phyloP scores from a whole-genome alignment of 805 yeast species.

The Metschnikowia reukaufii region DNA sequence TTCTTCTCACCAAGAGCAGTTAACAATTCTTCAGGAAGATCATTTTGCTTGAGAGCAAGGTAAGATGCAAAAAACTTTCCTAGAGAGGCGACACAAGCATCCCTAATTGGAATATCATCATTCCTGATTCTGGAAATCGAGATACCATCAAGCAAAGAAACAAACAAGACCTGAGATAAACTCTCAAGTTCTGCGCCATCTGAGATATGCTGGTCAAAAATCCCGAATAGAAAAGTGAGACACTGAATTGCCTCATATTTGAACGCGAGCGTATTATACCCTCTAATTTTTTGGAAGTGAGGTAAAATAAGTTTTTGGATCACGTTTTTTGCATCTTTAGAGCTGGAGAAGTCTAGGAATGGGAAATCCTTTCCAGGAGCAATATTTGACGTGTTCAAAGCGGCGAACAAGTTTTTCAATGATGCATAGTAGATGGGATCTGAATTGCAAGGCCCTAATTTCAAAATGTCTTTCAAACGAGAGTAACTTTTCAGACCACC shows the following conservation, averaged over 20 bases:
- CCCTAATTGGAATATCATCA: slow-evolving; percentile 4
- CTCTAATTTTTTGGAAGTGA: slow-evolving; percentile 19
- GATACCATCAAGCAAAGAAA: slow-evolving; percentile 12
- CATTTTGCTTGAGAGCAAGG: background rate
- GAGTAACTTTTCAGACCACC: slow-evolving; percentile 45
- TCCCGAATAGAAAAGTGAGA: slow-evolving; percentile 14
- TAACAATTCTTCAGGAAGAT: slow-evolving; percentile 3
- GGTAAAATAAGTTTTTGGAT: slow-evolving; percentile 21
- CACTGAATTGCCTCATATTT: slow-evolving; percentile 25
- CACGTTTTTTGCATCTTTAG: slow-evolving; percentile 22
- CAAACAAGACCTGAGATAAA: slow-evolving; percentile 7
- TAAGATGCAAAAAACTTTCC: slow-evolving; percentile 1
- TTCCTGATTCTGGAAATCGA: slow-evolving; percentile 3
- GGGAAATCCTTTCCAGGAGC: slow-evolving; percentile 16
- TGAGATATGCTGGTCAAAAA: slow-evolving; percentile 14
- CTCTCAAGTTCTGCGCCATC: slow-evolving; percentile 1
- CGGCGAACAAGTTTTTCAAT: slow-evolving; percentile 25
- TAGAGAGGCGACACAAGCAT: slow-evolving; percentile 3
- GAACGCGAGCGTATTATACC: slow-evolving; percentile 18
- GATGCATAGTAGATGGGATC: slow-evolving; percentile 47
- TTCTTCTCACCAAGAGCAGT: slow-evolving; percentile 4
- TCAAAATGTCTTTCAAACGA: slow-evolving; percentile 46
- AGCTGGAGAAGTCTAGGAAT: slow-evolving; percentile 21
- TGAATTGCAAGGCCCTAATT: slow-evolving; percentile 55
- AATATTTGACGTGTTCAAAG: slow-evolving; percentile 13